Percentiles rank a stretch among this genome's conserved stretches.
phyloP scores from a whole-genome alignment of 345 rosid genomes.

The Theobroma cacao region DNA sequence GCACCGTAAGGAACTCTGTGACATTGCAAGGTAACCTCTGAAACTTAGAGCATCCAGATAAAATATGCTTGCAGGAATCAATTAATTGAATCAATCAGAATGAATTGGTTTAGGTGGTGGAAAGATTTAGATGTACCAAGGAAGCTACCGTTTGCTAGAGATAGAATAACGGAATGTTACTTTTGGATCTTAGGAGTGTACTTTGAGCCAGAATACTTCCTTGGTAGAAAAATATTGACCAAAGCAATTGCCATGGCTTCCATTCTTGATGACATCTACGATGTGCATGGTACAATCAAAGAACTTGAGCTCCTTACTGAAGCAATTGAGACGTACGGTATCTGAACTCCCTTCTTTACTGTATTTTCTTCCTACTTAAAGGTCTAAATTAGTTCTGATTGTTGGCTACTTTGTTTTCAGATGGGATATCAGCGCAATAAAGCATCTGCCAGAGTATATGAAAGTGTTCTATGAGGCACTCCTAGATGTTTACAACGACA shows the following conservation, averaged over 20 bases:
- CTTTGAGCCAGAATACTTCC: constrained; percentile 28
- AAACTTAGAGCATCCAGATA: not conserved
- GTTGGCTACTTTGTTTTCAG: constrained; percentile 14
- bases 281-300: constrained; percentile 37
- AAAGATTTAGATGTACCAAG: constrained; percentile 22
- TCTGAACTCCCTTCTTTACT: not conserved
- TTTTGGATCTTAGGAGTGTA: constrained; percentile 31
- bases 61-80: not conserved
- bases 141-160: constrained; percentile 33
- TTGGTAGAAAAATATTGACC: constrained; percentile 24
- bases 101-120: constrained; percentile 36
- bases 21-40: constrained; percentile 8
- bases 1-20: constrained; percentile 28
- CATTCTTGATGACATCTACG: constrained; percentile 40
- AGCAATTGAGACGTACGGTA: constrained; percentile 29
- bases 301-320: constrained; percentile 41
- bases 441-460: constrained; percentile 36
- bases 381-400: not conserved
- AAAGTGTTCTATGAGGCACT: constrained; percentile 24
- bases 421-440: constrained; percentile 23
- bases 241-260: constrained; percentile 23
- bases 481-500: constrained; percentile 25
- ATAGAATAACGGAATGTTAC: constrained; percentile 40
- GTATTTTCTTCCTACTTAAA: not conserved
- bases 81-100: not conserved